Evolutionary conservation across 345 rosid genomes (phyloP).

Genomic region (Punica granatum): DNA sequence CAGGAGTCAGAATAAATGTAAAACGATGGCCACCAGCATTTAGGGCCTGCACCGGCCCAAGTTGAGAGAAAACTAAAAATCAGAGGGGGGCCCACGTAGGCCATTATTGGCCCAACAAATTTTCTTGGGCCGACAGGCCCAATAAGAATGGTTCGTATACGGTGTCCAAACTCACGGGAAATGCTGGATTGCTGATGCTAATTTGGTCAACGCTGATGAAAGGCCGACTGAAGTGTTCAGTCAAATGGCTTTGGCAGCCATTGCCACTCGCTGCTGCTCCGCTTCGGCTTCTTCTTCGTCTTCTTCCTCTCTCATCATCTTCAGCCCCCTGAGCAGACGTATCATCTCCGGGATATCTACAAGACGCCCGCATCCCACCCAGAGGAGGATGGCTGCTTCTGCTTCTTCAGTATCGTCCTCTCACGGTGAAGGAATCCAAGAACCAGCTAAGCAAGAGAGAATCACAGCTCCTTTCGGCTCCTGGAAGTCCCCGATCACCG

Average conservation of each 20-base stretch:
- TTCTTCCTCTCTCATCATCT: not conserved
- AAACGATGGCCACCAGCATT: too few relatives aligned
- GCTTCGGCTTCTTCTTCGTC: conserved; percentile 5
- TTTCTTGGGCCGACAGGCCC: not conserved
- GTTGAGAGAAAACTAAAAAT: too few relatives aligned
- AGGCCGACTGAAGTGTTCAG: not conserved
- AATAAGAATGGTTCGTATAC: not conserved
- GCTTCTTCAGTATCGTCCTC: conserved; percentile 33
- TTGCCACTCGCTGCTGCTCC: conserved; percentile 24
- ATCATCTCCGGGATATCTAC: conserved; percentile 6
- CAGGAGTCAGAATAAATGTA: too few relatives aligned
- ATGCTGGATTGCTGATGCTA: not conserved
- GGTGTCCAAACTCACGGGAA: not conserved
- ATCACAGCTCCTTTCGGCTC: conserved; percentile 75
- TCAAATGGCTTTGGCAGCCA: conserved; percentile 22
- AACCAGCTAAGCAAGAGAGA: conserved; percentile 15
- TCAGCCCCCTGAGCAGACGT: conserved; percentile 1
- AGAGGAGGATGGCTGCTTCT: conserved; percentile 50
- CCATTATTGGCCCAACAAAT: not conserved
- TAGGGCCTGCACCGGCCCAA: too few relatives aligned
- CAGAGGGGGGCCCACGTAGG: too few relatives aligned
- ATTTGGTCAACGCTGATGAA: not conserved
- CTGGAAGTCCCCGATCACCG: conserved; percentile 91
- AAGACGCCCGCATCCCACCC: not conserved
- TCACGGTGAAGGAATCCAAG: not conserved